A percentile compares a stretch with the other conserved stretches of the same genome.
Conservation (phyloP, 495 filamentous ascomycete genomes). For the Talaromyces proteolyticus region DNA sequence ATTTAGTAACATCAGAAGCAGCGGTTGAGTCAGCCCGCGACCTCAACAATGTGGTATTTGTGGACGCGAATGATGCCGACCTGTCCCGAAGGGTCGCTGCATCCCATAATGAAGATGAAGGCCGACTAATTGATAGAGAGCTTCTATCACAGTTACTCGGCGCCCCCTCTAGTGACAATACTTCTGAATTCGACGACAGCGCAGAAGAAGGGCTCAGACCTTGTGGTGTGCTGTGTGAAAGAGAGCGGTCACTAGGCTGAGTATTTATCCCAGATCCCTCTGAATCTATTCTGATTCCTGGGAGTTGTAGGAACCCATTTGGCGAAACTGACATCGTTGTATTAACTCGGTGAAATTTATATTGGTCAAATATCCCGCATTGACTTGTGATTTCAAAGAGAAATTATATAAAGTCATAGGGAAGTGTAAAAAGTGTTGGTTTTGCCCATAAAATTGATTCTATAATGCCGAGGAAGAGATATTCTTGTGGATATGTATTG, state of each 20-base stretch:
- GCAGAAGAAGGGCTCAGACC: background rate
- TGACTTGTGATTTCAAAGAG: too few species aligned
- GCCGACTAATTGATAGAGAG: background rate
- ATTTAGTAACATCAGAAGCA: slow-evolving; percentile 17
- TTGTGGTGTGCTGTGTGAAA: background rate
- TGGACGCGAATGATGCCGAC: slow-evolving; percentile 41
- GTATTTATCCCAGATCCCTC: background rate
- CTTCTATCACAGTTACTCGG: background rate
- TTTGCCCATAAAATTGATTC: too few species aligned
- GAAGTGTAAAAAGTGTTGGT: too few species aligned
- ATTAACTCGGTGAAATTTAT: too few species aligned
- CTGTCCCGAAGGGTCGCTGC: slow-evolving; percentile 45
- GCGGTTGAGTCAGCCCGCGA: slow-evolving; percentile 39
- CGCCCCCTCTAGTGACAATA: background rate
- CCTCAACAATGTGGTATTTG: slow-evolving; percentile 28
- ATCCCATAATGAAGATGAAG: slow-evolving; percentile 12
- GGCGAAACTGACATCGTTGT: background rate
- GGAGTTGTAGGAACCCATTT: background rate
- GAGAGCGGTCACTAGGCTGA: background rate
- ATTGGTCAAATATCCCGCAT: too few species aligned
- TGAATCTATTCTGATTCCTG: background rate
- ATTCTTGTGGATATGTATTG: too few species aligned
- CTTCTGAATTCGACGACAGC: background rate
- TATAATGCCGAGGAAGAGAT: too few species aligned
- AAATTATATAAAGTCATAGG: too few species aligned